phyloP scores from a whole-genome alignment of 371 early-diverging fungal genomes.

The Dinochytrium kinnereticum region DNA sequence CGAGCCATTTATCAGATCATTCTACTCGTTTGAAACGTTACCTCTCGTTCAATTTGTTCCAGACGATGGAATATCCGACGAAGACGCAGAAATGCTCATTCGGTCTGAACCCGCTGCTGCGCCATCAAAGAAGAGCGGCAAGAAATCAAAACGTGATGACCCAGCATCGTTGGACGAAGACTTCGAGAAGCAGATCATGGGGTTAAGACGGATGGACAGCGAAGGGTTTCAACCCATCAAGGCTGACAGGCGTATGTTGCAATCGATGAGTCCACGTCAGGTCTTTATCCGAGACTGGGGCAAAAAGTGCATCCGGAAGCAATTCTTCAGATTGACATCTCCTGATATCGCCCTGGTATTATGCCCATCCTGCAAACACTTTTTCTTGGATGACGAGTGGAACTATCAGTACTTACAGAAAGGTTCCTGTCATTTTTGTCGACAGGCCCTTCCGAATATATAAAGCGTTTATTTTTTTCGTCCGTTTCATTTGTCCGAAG shows the following conservation, averaged over 20 bases:
- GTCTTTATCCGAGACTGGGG: conserved; percentile 47
- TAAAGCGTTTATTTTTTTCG: neutral
- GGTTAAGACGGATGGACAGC: conserved; percentile 23
- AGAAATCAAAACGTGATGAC: neutral
- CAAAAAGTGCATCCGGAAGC: conserved; percentile 31
- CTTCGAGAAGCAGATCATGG: conserved; percentile 36
- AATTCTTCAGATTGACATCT: conserved; percentile 44
- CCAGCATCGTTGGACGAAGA: conserved; percentile 16
- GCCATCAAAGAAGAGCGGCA: neutral
- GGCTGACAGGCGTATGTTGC: conserved; percentile 5
- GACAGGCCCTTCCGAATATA: conserved; percentile 13
- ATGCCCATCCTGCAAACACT: conserved; percentile 52
- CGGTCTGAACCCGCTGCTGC: conserved; percentile 21
- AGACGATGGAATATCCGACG: conserved; percentile 47
- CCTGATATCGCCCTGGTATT: conserved; percentile 44
- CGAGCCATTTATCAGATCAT: conserved; percentile 51
- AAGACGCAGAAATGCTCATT: conserved; percentile 47
- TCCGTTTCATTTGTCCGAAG: neutral
- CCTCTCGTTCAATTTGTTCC: conserved; percentile 56
- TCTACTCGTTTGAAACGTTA: conserved; percentile 56
- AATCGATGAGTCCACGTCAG: conserved; percentile 18
- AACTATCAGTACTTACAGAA: conserved; percentile 48
- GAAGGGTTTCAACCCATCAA: conserved; percentile 26
- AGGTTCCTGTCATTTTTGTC: conserved; percentile 58
- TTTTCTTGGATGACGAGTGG: conserved; percentile 60